Conservation (phyloP, 2,329 filamentous ascomycete genomes). For the Xylariaceae sp. region DNA sequence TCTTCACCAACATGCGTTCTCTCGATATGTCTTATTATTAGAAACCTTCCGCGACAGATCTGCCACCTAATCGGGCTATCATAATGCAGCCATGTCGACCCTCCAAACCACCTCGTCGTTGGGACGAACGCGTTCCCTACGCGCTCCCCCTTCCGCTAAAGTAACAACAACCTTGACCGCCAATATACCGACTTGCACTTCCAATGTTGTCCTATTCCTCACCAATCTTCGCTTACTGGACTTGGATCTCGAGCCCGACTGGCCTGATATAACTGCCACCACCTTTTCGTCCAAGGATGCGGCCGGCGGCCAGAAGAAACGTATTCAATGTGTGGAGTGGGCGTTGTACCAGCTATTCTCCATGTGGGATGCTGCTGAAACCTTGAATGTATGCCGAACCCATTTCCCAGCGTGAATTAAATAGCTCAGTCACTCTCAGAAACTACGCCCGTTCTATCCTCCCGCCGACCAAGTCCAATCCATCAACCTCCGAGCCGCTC, state of each 20-base stretch:
- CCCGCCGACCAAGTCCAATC: slow-evolving; percentile 87
- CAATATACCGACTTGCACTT: slow-evolving; percentile 37
- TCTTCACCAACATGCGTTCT: too few species aligned
- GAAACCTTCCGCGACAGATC: too few species aligned
- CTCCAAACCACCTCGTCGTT: slow-evolving; percentile 29
- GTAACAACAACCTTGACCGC: slow-evolving; percentile 30
- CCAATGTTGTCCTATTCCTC: slow-evolving; percentile 65
- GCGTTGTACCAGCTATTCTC: slow-evolving; percentile 81
- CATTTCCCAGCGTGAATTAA: not conserved
- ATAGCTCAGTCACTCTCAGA: slow-evolving; percentile 48
- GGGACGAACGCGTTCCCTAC: slow-evolving; percentile 29
- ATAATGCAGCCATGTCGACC: slow-evolving; percentile 33
- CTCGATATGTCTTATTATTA: too few species aligned
- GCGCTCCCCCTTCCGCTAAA: slow-evolving; percentile 17
- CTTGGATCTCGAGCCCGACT: slow-evolving; percentile 71
- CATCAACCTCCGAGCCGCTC: slow-evolving; percentile 78
- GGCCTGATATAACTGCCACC: slow-evolving; percentile 68
- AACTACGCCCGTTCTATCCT: slow-evolving; percentile 86
- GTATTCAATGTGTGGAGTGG: slow-evolving; percentile 84
- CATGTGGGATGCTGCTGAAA: slow-evolving; percentile 75
- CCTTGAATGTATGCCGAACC: slow-evolving; percentile 57
- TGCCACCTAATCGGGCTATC: too few species aligned
- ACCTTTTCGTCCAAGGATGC: slow-evolving; percentile 67
- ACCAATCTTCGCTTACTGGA: slow-evolving; percentile 81
- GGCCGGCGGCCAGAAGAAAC: slow-evolving; percentile 72